phyloP scores from a whole-genome alignment of 805 yeast genomes.

The Scheffersomyces stipitis region DNA sequence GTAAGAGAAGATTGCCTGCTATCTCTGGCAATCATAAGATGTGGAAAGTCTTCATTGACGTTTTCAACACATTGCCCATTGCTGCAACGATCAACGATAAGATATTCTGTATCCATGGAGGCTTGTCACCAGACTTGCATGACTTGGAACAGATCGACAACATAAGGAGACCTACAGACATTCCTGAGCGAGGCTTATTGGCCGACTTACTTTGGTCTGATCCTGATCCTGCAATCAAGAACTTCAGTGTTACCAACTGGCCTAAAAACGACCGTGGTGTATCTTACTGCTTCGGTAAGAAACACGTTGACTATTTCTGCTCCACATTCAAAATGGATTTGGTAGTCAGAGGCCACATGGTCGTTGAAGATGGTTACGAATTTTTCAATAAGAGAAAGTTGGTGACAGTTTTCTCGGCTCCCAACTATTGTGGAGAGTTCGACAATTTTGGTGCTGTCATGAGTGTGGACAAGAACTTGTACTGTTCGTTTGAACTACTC shows the following conservation, averaged over 20 bases:
- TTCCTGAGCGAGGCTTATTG: conserved; percentile 75
- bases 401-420: conserved; percentile 80
- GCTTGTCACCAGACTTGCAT: conserved; percentile 69
- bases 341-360: conserved; percentile 85
- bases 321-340: conserved; percentile 68
- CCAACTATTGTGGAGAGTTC: conserved; percentile 82
- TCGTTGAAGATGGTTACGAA: conserved; percentile 85
- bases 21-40: conserved; percentile 32
- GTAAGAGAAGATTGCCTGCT: conserved; percentile 49
- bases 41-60: conserved; percentile 56
- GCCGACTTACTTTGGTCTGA: conserved; percentile 85
- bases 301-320: conserved; percentile 70
- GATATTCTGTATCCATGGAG: conserved; percentile 66
- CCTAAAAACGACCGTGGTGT: conserved; percentile 83
- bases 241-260: conserved; percentile 54
- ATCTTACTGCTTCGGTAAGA: conserved; percentile 72
- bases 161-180: conserved; percentile 78
- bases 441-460: conserved; percentile 79
- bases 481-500: conserved; percentile 69
- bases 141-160: conserved; percentile 67
- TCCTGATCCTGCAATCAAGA: conserved; percentile 53
- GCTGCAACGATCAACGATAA: conserved; percentile 63
- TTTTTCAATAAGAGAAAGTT: conserved; percentile 71
- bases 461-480: conserved; percentile 65
- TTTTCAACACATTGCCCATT: conserved; percentile 57